Base-by-base conservation (phyloP, 306 rosid species). In the Rosa chinensis region DNA sequence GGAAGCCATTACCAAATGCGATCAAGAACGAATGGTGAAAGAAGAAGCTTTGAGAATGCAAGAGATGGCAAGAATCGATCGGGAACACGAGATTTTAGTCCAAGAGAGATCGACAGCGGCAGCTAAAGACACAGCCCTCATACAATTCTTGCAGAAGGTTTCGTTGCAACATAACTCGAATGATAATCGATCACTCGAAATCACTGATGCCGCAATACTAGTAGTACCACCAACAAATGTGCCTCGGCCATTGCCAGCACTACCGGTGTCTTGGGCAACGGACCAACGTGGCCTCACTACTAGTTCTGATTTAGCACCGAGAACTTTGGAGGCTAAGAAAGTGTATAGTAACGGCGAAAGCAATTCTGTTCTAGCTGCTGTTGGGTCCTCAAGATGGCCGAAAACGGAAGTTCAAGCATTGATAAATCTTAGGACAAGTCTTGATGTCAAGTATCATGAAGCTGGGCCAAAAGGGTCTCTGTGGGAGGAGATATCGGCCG, bases 401-500 rank as follows among this genome's bases (percentile, higher is more conserved):
- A 88, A 89, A 50, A 66, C 83, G 2, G 99, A 94, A 82, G 92
- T 94, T 35, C 83, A 91, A 48, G 91, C 89, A 2, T 49, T 94
- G 70, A 94, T 94, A 77, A 80, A 84, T 48, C 61, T 94, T 8
- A 81, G 97, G 48, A 87, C 90, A 4, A 81, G 64, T 48, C 90
- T 94, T 2, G 97, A 92, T 5, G 16, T 85, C 0, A 89, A 89
- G 88, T 94, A 94, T 76, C 91, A 86, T 44, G 98, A 91, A 3
- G 86, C 81, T 37, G 93, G 91, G n/a, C 89, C 95, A 8, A 94
- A 92, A 79, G 95, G 92, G 66, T 94, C 97, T 1, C 18, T 94
- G 7, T 94, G 98, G 98, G 97, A 89, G 80, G 98, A 95, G 23
- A 91, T 95, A n/a, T 95, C 99, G 0, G 79, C 84, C 0, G 98